Conservation (phyloP, 495 filamentous ascomycete genomes). For the Barbatosphaeria neglecta region DNA sequence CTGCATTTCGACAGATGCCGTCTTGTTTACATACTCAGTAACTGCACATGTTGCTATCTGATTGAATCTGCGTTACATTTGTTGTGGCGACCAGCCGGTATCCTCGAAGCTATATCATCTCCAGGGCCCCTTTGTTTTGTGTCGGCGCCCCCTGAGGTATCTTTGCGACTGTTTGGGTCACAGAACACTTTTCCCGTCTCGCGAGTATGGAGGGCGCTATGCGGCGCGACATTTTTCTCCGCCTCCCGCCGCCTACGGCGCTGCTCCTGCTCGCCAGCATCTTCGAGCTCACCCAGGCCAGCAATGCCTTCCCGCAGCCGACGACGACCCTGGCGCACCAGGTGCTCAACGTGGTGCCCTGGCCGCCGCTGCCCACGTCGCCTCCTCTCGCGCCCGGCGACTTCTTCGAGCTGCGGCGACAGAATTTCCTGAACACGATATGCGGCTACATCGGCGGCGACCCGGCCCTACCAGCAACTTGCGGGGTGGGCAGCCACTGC, state of each 20-base stretch:
- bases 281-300: conserved; percentile 17
- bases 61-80: no score
- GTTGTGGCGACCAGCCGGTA: background rate
- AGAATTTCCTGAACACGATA: conserved; percentile 29
- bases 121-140: background rate
- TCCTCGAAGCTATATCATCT: background rate
- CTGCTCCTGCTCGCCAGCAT: conserved; percentile 26
- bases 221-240: conserved; percentile 24
- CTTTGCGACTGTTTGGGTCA: no score
- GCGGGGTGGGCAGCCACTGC: conserved; percentile 36
- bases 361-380: conserved; percentile 26
- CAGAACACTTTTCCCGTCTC: background rate
- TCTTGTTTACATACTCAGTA: background rate
- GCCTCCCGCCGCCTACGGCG: conserved; percentile 28
- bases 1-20: background rate
- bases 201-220: conserved; percentile 4
- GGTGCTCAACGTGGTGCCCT: conserved; percentile 30
- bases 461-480: conserved; percentile 32
- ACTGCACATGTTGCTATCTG: background rate
- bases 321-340: conserved; percentile 28
- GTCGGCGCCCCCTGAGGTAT: no score
- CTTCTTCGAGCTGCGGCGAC: conserved; percentile 21
- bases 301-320: conserved; percentile 22
- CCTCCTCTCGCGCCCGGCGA: conserved; percentile 14
- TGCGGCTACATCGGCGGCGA: conserved; percentile 36